Percentiles rank a stretch among this genome's conserved stretches.
Conservation (phyloP, 2,329 filamentous ascomycete species). For the Colletotrichum sidae region DNA sequence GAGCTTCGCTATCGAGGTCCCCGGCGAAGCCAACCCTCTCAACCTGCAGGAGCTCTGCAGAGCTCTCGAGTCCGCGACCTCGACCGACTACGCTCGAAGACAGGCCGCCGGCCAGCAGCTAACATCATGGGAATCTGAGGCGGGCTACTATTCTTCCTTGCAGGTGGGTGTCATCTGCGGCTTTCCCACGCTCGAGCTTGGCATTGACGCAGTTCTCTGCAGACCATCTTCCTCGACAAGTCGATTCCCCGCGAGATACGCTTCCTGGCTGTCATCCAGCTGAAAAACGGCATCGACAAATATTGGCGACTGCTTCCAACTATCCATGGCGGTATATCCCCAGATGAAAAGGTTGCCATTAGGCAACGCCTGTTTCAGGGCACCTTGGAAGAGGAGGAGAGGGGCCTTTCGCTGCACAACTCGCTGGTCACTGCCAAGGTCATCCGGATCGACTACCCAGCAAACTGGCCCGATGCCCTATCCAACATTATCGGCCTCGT, state of each 20-base stretch:
- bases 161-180: conserved; percentile 62
- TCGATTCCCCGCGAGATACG: conserved; percentile 81
- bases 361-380: conserved; percentile 80
- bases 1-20: conserved; percentile 80
- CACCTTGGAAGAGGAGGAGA: conserved; percentile 81
- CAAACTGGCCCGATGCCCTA: conserved; percentile 80
- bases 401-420: conserved; percentile 85
- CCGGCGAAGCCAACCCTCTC: conserved; percentile 83
- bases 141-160: conserved; percentile 74
- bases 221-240: conserved; percentile 86
- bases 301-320: conserved; percentile 81
- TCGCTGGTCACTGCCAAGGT: conserved; percentile 90
- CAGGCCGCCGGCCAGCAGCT: conserved; percentile 79
- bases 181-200: not conserved
- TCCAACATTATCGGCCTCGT: conserved; percentile 73
- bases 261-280: conserved; percentile 90
- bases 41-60: conserved; percentile 72
- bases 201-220: conserved; percentile 28
- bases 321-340: conserved; percentile 73
- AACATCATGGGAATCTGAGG: conserved; percentile 75
- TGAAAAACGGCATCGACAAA: conserved; percentile 97
- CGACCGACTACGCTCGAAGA: conserved; percentile 70
- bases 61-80: conserved; percentile 72
- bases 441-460: conserved; percentile 87
- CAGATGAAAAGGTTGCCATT: conserved; percentile 81